These are phyloP conservation scores for Calycina herbarum DNA, from an alignment of 2,329 filamentous ascomycete genomes.

Conservation along the genomic window DNA sequence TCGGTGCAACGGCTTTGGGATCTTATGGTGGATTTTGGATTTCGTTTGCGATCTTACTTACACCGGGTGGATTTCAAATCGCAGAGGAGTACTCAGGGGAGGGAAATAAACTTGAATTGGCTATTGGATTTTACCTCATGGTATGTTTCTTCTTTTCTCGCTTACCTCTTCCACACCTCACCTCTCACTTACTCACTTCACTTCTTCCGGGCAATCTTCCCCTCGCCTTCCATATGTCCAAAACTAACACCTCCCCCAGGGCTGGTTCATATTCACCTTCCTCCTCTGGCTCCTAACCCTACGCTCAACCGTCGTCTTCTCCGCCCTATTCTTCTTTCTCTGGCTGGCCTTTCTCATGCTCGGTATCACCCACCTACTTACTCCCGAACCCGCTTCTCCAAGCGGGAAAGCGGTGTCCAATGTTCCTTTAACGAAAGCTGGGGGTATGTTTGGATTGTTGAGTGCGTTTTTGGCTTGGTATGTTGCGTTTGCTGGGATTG, in stretches of 20 bases:
- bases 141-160: not conserved
- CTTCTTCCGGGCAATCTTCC: not conserved
- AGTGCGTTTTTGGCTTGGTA: slow-evolving; percentile 86
- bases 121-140: not conserved
- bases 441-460: slow-evolving; percentile 75
- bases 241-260: slow-evolving; percentile 34
- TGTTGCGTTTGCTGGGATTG: slow-evolving; percentile 79
- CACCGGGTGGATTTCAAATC: slow-evolving; percentile 39
- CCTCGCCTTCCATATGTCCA: not conserved
- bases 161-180: not conserved
- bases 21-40: slow-evolving; percentile 67
- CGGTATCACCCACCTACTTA: slow-evolving; percentile 41
- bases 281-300: slow-evolving; percentile 58
- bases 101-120: not conserved
- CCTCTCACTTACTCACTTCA: not conserved
- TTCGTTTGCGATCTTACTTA: slow-evolving; percentile 56
- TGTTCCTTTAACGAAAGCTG: slow-evolving; percentile 61
- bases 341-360: slow-evolving; percentile 59
- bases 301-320: slow-evolving; percentile 60
- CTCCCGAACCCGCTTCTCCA: slow-evolving; percentile 20
- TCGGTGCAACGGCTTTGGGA: slow-evolving; percentile 61
- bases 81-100: not conserved
- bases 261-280: slow-evolving; percentile 65
- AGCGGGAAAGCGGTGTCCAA: slow-evolving; percentile 42
- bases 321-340: slow-evolving; percentile 57